These are phyloP conservation scores for Phytophthora agathidicida DNA, from an alignment of 352 stramenopile species.

Conservation along the genomic window DNA sequence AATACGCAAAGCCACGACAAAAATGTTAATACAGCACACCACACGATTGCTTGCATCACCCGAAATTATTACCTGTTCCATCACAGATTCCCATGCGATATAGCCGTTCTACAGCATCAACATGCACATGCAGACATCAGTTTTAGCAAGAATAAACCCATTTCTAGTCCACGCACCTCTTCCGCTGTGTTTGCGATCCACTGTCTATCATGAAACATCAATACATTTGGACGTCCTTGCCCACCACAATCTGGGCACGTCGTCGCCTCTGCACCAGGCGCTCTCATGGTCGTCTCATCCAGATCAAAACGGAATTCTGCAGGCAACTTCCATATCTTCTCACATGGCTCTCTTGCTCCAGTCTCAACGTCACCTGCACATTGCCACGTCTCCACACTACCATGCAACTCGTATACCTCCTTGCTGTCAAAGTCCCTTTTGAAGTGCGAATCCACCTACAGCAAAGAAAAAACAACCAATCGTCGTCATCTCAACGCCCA, in stretches of 20 bases:
- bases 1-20: too few species aligned
- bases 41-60: too few species aligned
- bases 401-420: constrained; percentile 91
- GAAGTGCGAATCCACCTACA: constrained; percentile 88
- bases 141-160: not conserved
- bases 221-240: constrained; percentile 82
- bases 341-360: constrained; percentile 40
- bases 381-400: constrained; percentile 83
- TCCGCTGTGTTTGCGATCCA: constrained; percentile 79
- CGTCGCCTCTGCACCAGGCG: constrained; percentile 36
- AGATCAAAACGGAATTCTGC: constrained; percentile 65
- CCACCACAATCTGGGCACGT: constrained; percentile 65
- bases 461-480: not conserved
- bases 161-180: constrained; percentile 45
- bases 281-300: constrained; percentile 68
- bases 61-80: constrained; percentile 77
- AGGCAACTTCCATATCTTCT: constrained; percentile 63
- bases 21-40: too few species aligned
- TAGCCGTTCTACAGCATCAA: constrained; percentile 53
- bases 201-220: constrained; percentile 92
- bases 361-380: constrained; percentile 64
- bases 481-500: not conserved
- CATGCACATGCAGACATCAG: too few species aligned
- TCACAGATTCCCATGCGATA: constrained; percentile 76
- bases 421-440: constrained; percentile 70